Base-by-base conservation (phyloP, 768 basidiomycete species). In the Boletus pseudopeckii region DNA sequence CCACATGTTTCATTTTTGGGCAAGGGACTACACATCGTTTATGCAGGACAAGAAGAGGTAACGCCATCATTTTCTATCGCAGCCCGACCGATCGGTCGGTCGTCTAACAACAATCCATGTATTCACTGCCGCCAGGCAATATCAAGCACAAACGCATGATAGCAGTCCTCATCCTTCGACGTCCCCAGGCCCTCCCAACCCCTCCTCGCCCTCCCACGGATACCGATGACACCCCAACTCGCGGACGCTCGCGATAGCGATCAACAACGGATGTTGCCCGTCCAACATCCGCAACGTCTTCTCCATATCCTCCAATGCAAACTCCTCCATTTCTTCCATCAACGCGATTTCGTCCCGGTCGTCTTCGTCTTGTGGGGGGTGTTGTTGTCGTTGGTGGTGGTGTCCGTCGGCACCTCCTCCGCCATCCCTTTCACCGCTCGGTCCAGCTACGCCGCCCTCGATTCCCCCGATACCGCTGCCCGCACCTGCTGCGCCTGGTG, bases 261-360 rank as follows among this genome's bases (percentile, higher is more conserved):
- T 76, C 47, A 90, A 64, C 54, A 91, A 61, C n/a, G 80, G 75
- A 68, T 90, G 85, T 43, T 77, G 77, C 24, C 69, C 57, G 58
- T 89, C 85, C 51, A 91, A 72, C 55, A 73, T 57, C 40, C 61
- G 56, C 49, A 90, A 62, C 70, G 86, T 75, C 75, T 81, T 85
- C 42, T 72, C 78, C 83, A 91, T 89, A 65, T 90, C 90, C 65
- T 90, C 88, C 58, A 90, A 65, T 59, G 83, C 86, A 63, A 86
- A 90, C 52, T 88, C 88, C 66, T 90, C 90, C 72, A 90, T 84
- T 75, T 92, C 89, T 68, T 92, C 88, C 37, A 88, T 64, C 49
- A 90, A 66, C 66, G 80, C 80, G 59, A 88, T 70, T 57, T 91
- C 88, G 56, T 90, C 87, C 53, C 74, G 72, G 47, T 90, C 86